Base-by-base conservation (phyloP, 1,284 basidiomycete genomes). In the Papiliotrema nemorosa region DNA sequence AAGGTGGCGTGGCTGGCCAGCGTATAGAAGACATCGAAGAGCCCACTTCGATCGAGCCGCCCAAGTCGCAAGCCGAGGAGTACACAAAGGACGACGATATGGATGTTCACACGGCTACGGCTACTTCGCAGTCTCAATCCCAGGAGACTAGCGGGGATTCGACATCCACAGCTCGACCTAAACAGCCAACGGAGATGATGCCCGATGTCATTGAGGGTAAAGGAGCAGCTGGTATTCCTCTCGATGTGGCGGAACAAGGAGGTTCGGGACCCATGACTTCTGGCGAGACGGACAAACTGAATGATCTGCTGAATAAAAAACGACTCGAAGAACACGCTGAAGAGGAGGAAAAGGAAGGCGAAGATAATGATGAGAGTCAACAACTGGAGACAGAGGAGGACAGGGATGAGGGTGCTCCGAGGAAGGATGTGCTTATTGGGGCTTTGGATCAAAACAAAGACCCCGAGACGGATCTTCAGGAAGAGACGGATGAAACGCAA, bases 1-100 rank as follows among this genome's bases (percentile, higher is more conserved):
- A 66, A 44, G 62, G 62, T 36, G 63, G 63, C 9, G 52, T 49
- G 18, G 63, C 63, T 5, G 63, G 63, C n/a, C 46, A 60, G 37
- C 44, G 35, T 18, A 53, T 66, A 36, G 55, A 58, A 25, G 63
- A 66, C 31, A 49, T 60, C n/a, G 62, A 64, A 38, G 38, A 48
- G 14, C 53, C 60, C 12, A 56, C 59, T 22, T 52, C 58, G 13
- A 38, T 55, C 33, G 34, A 45, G 39, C 57, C 60, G 22, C 41
- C 48, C 20, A 47, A 56, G 38, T 38, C 45, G 31, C 33, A 50
- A 6, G 51, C 5, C 16, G 33, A 46, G 10, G 18, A 40, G 22
- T 35, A 36, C 14, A 29, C 20, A 16, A 34, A 38, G 16, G 13
- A 43, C 5, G 21, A 37, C n/a, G 49, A 41, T 14, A 6, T 31